Base-by-base conservation (phyloP, 106 monocot species). In the Triglochin maritima region DNA sequence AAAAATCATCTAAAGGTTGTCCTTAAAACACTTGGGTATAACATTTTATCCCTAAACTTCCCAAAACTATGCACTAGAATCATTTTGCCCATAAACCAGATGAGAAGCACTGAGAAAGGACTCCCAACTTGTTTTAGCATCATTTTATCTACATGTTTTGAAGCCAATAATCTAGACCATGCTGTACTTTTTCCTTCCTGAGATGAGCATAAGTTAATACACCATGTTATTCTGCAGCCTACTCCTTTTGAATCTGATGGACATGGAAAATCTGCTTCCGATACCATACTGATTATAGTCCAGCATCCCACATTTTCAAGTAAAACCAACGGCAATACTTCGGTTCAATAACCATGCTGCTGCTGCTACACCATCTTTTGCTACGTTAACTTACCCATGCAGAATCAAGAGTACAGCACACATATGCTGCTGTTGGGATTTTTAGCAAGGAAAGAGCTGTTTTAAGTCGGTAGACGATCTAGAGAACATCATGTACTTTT, bases 201-300 rank as follows among this genome's bases (percentile, higher is more conserved):
- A 17, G 59, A 16, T 59, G 14, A 9, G 13, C 9, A 64, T 9
- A 6, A 50, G 4, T 45, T 50, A 17, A 47, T 61, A 70, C 2
- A 61, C 15, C 42, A 13, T 48, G 52, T 8, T 51, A 60, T 50
- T 64, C 7, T 64, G 49, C 87, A 95, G 94, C 86, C 89, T 56
- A 90, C 83, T 71, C 73, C 72, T 49, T 70, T 81, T 70, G 77
- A 72, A 72, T 50, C 62, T 56, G 41, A 68, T 43, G 13, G 63
- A 13, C 67, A 61, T 67, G 60, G 11, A 60, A 77, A 58, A 16
- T 49, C 72, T 14, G 61, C 46, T 4, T 65, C 47, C 2, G 5
- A 76, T 66, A 76, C 83, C 7, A 57, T 85, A 60, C 50, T 95
- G 54, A 77, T 90, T 44, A 71, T 95, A 76, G 83, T 95, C 77